A percentile compares a stretch with the other conserved stretches of the same genome.
Conservation (phyloP, 352 stramenopile genomes). For the Pythium aristosporum region DNA sequence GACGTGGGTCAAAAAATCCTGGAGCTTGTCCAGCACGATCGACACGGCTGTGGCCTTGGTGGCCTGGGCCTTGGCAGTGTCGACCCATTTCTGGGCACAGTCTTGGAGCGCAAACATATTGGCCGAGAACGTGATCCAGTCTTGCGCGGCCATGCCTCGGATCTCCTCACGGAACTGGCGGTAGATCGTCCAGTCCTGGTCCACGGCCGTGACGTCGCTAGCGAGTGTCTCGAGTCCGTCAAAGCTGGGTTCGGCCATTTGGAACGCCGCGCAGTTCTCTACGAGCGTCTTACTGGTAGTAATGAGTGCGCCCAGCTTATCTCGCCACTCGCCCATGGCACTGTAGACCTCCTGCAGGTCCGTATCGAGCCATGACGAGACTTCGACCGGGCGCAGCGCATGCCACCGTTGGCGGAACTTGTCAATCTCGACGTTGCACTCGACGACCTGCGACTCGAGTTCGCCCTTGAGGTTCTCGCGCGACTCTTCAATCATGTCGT, state of each 20-base stretch:
- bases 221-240: conserved; percentile 77
- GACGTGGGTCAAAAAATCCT: conserved; percentile 77
- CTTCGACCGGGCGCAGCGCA: conserved; percentile 82
- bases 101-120: conserved; percentile 94
- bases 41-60: conserved; percentile 19
- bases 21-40: conserved; percentile 72
- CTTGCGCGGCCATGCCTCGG: conserved; percentile 58
- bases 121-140: conserved; percentile 94
- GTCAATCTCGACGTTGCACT: conserved; percentile 88
- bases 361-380: conserved; percentile 71
- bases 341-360: conserved; percentile 78
- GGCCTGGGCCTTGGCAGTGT: conserved; percentile 71
- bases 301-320: conserved; percentile 79
- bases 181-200: conserved; percentile 85
- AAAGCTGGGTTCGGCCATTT: conserved; percentile 82
- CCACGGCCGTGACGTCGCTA: conserved; percentile 64
- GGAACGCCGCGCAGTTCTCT: conserved; percentile 87
- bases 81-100: conserved; percentile 87
- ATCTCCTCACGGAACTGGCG: conserved; percentile 86
- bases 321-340: conserved; percentile 82
- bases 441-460: conserved; percentile 86
- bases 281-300: conserved; percentile 52
- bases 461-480: conserved; percentile 89
- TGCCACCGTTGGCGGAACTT: conserved; percentile 91
- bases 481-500: conserved; percentile 95